phyloP scores from a whole-genome alignment of 2,329 filamentous ascomycete species.

The Curvularia spicifera region DNA sequence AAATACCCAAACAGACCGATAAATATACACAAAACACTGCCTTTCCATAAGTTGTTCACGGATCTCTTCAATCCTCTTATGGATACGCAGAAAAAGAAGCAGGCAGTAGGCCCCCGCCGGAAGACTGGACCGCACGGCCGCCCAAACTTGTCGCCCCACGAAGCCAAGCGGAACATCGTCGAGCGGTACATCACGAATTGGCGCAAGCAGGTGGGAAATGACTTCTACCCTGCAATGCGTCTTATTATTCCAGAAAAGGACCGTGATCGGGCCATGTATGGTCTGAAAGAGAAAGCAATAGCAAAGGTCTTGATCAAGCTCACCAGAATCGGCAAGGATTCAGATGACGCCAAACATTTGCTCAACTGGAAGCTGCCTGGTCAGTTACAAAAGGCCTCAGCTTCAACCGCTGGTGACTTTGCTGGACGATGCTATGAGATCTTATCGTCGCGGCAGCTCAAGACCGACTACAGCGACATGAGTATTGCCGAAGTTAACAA shows the following conservation, averaged over 20 bases:
- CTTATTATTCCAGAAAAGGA: slow-evolving; percentile 94
- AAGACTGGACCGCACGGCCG: slow-evolving; percentile 67
- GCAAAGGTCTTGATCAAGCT: slow-evolving; percentile 90
- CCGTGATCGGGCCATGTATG: slow-evolving; percentile 88
- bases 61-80: slow-evolving; percentile 81
- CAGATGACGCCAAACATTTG: slow-evolving; percentile 84
- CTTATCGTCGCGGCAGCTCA: slow-evolving; percentile 80
- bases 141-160: slow-evolving; percentile 70
- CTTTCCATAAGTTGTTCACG: slow-evolving; percentile 79
- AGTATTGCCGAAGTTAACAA: slow-evolving; percentile 89
- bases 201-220: slow-evolving; percentile 85
- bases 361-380: slow-evolving; percentile 93
- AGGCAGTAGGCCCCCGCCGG: slow-evolving; percentile 61
- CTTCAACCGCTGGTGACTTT: slow-evolving; percentile 83
- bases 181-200: slow-evolving; percentile 85
- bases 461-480: slow-evolving; percentile 76
- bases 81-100: slow-evolving; percentile 76
- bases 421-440: slow-evolving; percentile 87
- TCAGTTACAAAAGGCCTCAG: slow-evolving; percentile 50
- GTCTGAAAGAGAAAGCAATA: slow-evolving; percentile 89
- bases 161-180: slow-evolving; percentile 80
- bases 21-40: slow-evolving; percentile 79
- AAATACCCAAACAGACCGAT: slow-evolving; percentile 78
- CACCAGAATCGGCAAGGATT: slow-evolving; percentile 89
- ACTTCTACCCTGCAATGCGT: slow-evolving; percentile 91